Percentiles rank a stretch among this genome's conserved stretches.
phyloP scores from a whole-genome alignment of 1,284 basidiomycete species.

The Cryptococcus deneoformans region DNA sequence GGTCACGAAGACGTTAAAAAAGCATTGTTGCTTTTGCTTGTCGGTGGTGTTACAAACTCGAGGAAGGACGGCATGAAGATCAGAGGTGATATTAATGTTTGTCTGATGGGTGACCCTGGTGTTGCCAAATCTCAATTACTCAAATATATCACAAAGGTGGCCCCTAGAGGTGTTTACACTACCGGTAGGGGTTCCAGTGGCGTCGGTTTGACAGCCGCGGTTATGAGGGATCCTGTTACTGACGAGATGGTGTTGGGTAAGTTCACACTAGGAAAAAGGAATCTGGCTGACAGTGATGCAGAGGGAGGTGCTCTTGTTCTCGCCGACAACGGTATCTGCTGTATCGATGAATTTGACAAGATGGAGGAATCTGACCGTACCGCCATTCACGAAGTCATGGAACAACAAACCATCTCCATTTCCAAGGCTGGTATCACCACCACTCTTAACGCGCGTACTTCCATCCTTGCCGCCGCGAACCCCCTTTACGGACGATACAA shows the following conservation, averaged over 20 bases:
- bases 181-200: constrained; percentile 98
- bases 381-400: constrained; percentile 99
- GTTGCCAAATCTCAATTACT: constrained; percentile 98
- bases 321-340: constrained; percentile 99
- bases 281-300: constrained; percentile 39
- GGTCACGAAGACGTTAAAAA: constrained; percentile 99
- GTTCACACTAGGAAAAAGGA: constrained; percentile 33
- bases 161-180: constrained; percentile 96
- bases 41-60: constrained; percentile 92
- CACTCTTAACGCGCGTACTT: constrained; percentile 97
- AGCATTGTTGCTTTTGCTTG: constrained; percentile 86
- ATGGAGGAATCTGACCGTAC: constrained; percentile 99
- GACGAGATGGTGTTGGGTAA: constrained; percentile 98
- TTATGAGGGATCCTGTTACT: constrained; percentile 98
- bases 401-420: constrained; percentile 99
- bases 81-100: constrained; percentile 95
- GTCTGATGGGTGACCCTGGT: constrained; percentile 99
- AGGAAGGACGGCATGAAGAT: constrained; percentile 99
- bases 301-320: constrained; percentile 98
- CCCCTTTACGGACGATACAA: constrained; percentile 98
- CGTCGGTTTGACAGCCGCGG: constrained; percentile 97
- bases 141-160: constrained; percentile 98
- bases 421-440: constrained; percentile 99
- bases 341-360: constrained; percentile 99
- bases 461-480: constrained; percentile 97